Conservation (phyloP, 345 rosid genomes). For the Euphorbia peplus region DNA sequence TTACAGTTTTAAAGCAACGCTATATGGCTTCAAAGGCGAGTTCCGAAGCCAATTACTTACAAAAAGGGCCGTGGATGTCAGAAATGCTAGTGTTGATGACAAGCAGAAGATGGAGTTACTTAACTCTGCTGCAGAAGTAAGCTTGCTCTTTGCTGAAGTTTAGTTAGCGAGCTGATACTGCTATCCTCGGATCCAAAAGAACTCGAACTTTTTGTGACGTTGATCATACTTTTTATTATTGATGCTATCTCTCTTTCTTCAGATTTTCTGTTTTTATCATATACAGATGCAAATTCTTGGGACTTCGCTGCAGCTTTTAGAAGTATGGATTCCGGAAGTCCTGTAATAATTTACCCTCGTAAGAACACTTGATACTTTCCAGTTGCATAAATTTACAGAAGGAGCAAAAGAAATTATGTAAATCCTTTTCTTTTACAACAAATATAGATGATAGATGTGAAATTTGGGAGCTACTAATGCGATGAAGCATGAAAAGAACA, state of each 20-base stretch:
- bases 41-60: background rate
- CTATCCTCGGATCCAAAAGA: conserved; percentile 15
- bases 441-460: background rate
- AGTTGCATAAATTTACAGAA: background rate
- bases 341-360: conserved; percentile 35
- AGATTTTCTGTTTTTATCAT: conserved; percentile 38
- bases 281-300: conserved; percentile 57
- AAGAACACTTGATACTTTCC: background rate
- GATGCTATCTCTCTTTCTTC: conserved; percentile 29
- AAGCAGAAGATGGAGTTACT: conserved; percentile 5
- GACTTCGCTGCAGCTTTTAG: conserved; percentile 65
- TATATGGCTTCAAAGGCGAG: background rate
- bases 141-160: conserved; percentile 52
- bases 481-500: conserved; percentile 3
- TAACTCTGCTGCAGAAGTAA: conserved; percentile 35
- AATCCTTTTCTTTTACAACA: background rate
- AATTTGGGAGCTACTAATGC: no score
- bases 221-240: conserved; percentile 41
- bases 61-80: background rate
- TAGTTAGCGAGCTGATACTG: conserved; percentile 22
- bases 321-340: conserved; percentile 69
- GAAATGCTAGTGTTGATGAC: background rate
- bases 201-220: conserved; percentile 13
- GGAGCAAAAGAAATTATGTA: background rate
- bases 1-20: conserved; percentile 1